phyloP scores from a whole-genome alignment of 345 rosid genomes.

The Cardamine resedifolia region DNA sequence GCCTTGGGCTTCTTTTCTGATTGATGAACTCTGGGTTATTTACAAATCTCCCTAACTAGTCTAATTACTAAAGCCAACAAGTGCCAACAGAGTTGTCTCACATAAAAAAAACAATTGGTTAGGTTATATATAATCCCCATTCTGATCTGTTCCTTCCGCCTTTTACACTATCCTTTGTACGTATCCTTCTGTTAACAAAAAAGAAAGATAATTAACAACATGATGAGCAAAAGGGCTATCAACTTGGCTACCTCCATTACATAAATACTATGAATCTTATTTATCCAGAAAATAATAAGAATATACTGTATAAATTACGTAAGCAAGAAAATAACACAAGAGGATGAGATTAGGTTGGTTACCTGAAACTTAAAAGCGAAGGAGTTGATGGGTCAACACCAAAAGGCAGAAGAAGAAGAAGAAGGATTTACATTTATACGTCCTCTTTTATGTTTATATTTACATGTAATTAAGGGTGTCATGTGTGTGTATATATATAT shows the following conservation, averaged over 20 bases:
- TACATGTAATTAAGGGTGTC: neutral
- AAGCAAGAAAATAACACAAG: neutral
- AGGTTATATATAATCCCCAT: neutral
- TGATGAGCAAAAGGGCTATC: slow-evolving; percentile 18
- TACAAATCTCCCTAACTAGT: slow-evolving; percentile 9
- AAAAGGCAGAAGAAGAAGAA: slow-evolving; percentile 24
- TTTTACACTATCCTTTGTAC: slow-evolving; percentile 25
- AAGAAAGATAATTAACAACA: neutral
- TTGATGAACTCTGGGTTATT: slow-evolving; percentile 6
- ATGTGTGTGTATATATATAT: slow-evolving; percentile 18
- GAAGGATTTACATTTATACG: slow-evolving; percentile 19
- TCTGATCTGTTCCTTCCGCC: slow-evolving; percentile 2
- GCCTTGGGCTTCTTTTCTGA: slow-evolving; percentile 32
- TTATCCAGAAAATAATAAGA: neutral
- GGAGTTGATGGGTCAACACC: slow-evolving; percentile 34
- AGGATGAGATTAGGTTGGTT: slow-evolving; percentile 26
- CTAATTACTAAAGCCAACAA: slow-evolving; percentile 18
- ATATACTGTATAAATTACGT: slow-evolving; percentile 4
- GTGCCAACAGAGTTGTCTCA: slow-evolving; percentile 26
- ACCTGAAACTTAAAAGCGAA: slow-evolving; percentile 48
- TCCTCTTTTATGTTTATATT: neutral
- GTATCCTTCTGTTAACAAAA: slow-evolving; percentile 25
- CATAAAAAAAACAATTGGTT: neutral
- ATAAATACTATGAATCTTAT: neutral
- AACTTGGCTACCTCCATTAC: slow-evolving; percentile 8